A percentile compares a stretch with the other conserved stretches of the same genome.
Conservation (phyloP, 305 asterid species). For the Fraxinus sp. region DNA sequence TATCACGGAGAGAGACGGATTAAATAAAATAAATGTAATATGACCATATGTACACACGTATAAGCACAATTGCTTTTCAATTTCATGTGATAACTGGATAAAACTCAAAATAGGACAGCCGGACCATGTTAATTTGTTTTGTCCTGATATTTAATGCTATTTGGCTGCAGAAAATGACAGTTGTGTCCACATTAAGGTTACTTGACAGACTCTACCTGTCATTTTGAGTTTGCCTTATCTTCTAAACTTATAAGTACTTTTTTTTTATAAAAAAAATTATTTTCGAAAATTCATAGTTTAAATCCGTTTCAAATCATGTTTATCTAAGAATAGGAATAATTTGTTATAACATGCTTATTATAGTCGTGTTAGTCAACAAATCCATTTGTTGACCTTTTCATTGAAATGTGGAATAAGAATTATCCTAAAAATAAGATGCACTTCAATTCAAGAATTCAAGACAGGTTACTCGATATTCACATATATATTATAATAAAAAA, state of each 20-base stretch:
- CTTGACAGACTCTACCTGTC: neutral
- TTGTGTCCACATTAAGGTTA: neutral
- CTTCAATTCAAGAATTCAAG: no score
- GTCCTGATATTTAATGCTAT: neutral
- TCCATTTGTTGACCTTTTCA: no score
- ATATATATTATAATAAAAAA: no score
- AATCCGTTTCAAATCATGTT: no score
- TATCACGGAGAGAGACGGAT: neutral
- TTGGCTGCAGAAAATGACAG: neutral
- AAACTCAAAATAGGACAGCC: neutral
- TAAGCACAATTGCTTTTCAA: neutral
- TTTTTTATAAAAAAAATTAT: no score
- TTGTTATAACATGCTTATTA: no score
- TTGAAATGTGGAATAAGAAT: no score
- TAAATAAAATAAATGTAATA: neutral
- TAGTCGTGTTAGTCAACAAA: no score
- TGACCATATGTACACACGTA: neutral
- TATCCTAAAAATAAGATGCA: no score
- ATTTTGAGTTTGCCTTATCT: neutral
- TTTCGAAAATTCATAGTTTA: neutral
- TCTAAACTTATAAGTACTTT: no score
- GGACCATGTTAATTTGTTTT: neutral
- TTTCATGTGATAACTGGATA: neutral
- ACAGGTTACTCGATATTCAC: no score
- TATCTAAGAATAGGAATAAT: no score